These are phyloP conservation scores for Penicillium polonicum DNA, from an alignment of 2,329 filamentous ascomycete genomes.

Conservation along the genomic window DNA sequence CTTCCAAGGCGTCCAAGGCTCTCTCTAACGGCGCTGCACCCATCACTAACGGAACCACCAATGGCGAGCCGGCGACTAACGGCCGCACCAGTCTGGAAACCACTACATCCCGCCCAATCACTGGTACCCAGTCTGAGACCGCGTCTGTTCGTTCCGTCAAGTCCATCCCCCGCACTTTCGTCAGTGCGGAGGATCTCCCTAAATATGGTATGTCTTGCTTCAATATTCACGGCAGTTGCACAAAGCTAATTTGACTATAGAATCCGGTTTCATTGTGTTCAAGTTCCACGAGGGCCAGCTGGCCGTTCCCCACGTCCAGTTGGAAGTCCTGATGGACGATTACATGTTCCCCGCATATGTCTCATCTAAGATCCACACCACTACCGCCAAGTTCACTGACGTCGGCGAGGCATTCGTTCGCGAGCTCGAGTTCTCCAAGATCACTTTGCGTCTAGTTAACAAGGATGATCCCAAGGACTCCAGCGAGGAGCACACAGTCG, in stretches of 20 bases:
- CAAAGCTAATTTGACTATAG: constrained; percentile 48
- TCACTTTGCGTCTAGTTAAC: constrained; percentile 83
- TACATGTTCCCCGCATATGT: constrained; percentile 87
- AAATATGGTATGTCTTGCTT: constrained; percentile 61
- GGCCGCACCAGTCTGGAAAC: constrained; percentile 36
- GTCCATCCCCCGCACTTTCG: constrained; percentile 70
- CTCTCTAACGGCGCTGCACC: constrained; percentile 18
- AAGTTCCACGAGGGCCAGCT: constrained; percentile 88
- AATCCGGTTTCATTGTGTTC: constrained; percentile 92
- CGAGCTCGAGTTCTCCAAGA: constrained; percentile 92
- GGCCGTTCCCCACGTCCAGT: constrained; percentile 68
- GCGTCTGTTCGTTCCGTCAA: constrained; percentile 48
- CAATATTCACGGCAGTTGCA: not conserved
- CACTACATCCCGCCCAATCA: constrained; percentile 35
- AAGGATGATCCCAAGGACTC: constrained; percentile 71
- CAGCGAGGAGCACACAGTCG: constrained; percentile 69
- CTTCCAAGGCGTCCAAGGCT: constrained; percentile 21
- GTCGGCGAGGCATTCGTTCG: constrained; percentile 92
- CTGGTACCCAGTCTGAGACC: constrained; percentile 48
- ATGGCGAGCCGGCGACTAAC: constrained; percentile 39
- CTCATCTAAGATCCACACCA: constrained; percentile 71
- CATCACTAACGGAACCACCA: constrained; percentile 35
- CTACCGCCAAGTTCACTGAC: constrained; percentile 75
- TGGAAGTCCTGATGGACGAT: constrained; percentile 92
- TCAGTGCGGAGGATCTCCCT: constrained; percentile 76